Percentiles rank a stretch among this genome's conserved stretches.
These are phyloP conservation scores for Bipolaris oryzae DNA, from an alignment of 2,329 filamentous ascomycete species.

Conservation along the genomic window DNA sequence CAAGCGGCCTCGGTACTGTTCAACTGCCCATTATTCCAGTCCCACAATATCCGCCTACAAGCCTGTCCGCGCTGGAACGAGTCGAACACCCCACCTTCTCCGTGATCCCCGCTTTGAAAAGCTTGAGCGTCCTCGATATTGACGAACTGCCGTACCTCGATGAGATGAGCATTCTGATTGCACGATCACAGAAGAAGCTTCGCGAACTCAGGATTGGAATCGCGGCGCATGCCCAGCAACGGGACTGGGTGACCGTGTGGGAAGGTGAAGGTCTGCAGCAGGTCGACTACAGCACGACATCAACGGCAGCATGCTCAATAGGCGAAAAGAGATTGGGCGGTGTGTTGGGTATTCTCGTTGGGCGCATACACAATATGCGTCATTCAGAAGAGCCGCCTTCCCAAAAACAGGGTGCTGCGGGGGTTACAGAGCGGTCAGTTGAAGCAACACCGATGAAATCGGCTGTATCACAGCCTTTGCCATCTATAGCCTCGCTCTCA, in stretches of 20 bases:
- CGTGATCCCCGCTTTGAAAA: conserved; percentile 74
- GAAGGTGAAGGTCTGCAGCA: conserved; percentile 67
- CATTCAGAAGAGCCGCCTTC: conserved; percentile 39
- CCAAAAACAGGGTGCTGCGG: conserved; percentile 15
- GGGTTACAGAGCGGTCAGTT: conserved; percentile 21
- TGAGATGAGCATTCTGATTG: conserved; percentile 79
- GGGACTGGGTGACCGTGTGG: conserved; percentile 67
- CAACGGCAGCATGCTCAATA: conserved; percentile 59
- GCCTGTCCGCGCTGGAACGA: conserved; percentile 51
- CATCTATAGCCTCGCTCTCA: conserved; percentile 26
- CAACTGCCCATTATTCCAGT: conserved; percentile 43
- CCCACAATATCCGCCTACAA: conserved; percentile 34
- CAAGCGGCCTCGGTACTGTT: conserved; percentile 41
- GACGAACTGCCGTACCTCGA: conserved; percentile 83
- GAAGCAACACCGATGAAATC: conserved; percentile 29
- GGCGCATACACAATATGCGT: conserved; percentile 67
- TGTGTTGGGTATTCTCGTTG: conserved; percentile 70
- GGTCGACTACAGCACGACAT: conserved; percentile 64
- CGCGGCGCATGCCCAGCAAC: conserved; percentile 59
- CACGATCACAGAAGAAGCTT: conserved; percentile 69
- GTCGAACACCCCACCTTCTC: conserved; percentile 83
- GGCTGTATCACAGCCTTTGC: conserved; percentile 18
- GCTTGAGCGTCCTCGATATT: conserved; percentile 77
- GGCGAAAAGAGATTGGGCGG: conserved; percentile 70
- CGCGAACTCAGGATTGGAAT: conserved; percentile 77